phyloP scores from a whole-genome alignment of 768 basidiomycete genomes.

The Naganishia kalamii region DNA sequence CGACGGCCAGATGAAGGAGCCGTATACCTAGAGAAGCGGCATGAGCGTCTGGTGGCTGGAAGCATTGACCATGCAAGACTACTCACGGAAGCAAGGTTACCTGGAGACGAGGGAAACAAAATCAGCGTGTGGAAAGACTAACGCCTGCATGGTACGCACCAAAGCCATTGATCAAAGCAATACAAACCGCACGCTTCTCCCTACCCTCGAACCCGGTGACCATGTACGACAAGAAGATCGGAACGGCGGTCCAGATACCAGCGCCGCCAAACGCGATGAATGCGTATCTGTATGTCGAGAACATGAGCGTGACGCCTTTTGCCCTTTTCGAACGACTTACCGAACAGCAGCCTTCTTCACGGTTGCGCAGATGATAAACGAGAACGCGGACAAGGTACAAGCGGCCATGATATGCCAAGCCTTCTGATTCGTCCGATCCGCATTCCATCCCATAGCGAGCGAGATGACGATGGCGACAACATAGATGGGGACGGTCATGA shows the following conservation, averaged over 20 bases:
- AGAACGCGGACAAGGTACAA: slow-evolving; percentile 24
- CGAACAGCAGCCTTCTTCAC: slow-evolving; percentile 31
- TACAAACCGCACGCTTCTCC: slow-evolving; percentile 42
- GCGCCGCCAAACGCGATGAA: slow-evolving; percentile 44
- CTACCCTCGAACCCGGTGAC: slow-evolving; percentile 43
- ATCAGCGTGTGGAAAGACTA: not conserved
- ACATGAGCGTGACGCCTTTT: no score
- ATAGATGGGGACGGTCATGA: slow-evolving; percentile 45
- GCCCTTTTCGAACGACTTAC: slow-evolving; percentile 3
- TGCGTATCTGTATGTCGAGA: slow-evolving; percentile 30
- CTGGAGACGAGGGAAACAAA: not conserved
- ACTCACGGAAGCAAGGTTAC: slow-evolving; percentile 30
- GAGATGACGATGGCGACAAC: slow-evolving; percentile 38
- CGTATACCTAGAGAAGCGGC: slow-evolving; percentile 44
- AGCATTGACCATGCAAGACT: no score
- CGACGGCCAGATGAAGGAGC: slow-evolving; percentile 45
- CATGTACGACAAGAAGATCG: slow-evolving; percentile 42
- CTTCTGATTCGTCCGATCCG: slow-evolving; percentile 40
- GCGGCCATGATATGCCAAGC: slow-evolving; percentile 36
- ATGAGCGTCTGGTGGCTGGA: no score
- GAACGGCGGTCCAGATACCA: slow-evolving; percentile 44
- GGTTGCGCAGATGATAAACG: slow-evolving; percentile 38
- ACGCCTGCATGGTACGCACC: slow-evolving; percentile 21
- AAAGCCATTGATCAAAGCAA: slow-evolving; percentile 44
- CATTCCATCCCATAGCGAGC: slow-evolving; percentile 30